Percentiles rank a stretch among this genome's conserved stretches.
Evolutionary conservation across 148 eudicot genomes (phyloP).

Genomic region (Persicaria tinctoria): DNA sequence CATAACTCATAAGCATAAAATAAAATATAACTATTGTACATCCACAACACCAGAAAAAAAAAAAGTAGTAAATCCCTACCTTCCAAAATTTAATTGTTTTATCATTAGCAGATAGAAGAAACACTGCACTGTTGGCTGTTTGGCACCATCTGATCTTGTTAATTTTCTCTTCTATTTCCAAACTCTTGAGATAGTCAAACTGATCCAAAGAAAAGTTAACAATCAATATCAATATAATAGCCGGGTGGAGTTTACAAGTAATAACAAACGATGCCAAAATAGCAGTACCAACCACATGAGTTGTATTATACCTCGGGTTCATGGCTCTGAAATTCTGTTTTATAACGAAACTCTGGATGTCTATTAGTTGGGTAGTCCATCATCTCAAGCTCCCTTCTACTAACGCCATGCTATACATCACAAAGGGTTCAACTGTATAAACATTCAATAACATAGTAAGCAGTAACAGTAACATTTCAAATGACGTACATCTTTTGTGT

Average conservation of each 20-base stretch:
- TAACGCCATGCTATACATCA: conserved; percentile 39
- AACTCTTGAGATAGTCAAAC: conserved; percentile 99
- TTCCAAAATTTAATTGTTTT: conserved; percentile 97
- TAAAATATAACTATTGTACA: neutral
- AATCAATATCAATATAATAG: conserved; percentile 14
- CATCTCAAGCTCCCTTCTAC: conserved; percentile 75
- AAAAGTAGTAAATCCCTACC: conserved; percentile 31
- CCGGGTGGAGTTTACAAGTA: neutral
- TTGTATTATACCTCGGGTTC: conserved; percentile 79
- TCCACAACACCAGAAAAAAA: neutral
- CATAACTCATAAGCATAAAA: neutral
- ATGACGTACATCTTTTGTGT: conserved; percentile 52
- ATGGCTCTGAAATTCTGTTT: conserved; percentile 98
- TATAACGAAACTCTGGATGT: conserved; percentile 97
- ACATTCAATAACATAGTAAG: neutral
- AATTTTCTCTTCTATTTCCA: conserved; percentile 99
- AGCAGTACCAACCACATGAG: conserved; percentile 10
- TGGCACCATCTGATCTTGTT: conserved; percentile 99
- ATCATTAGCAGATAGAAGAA: conserved; percentile 93
- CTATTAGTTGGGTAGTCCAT: conserved; percentile 52
- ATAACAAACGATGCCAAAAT: neutral
- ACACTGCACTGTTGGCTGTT: conserved; percentile 81
- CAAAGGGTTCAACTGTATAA: conserved; percentile 11
- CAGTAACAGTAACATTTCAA: conserved; percentile 12
- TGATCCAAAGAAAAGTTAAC: conserved; percentile 27